Percentiles rank a stretch among this genome's conserved stretches.
Conservation (phyloP, 768 basidiomycete genomes). For the Porphyrellus cyaneotinctus region DNA sequence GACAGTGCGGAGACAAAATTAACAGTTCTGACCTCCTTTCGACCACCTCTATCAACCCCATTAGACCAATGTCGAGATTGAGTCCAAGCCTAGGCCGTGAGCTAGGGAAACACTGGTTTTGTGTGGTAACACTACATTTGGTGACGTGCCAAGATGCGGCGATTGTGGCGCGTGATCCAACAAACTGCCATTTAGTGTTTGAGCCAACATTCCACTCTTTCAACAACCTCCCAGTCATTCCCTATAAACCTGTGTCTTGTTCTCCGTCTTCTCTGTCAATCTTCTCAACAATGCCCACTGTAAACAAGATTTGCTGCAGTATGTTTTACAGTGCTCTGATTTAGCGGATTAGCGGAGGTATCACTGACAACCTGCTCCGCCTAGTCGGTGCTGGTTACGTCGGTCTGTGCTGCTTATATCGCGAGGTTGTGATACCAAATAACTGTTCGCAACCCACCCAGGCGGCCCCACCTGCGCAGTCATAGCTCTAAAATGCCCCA, state of each 20-base stretch:
- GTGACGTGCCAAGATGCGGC: no score
- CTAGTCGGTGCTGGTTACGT: slow-evolving; percentile 90
- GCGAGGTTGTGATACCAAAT: slow-evolving; percentile 5
- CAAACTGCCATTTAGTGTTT: no score
- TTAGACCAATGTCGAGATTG: no score
- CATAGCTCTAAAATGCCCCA: slow-evolving; percentile 88
- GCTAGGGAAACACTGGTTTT: no score
- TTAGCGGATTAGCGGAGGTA: neutral
- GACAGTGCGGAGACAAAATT: no score
- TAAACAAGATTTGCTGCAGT: slow-evolving; percentile 89
- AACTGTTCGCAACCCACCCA: slow-evolving; percentile 29
- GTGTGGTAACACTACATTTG: no score
- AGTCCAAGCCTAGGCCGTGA: no score
- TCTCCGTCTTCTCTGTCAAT: neutral
- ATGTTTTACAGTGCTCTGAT: slow-evolving; percentile 31
- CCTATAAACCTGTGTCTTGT: neutral
- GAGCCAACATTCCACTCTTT: neutral
- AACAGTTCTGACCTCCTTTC: no score
- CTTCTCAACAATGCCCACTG: slow-evolving; percentile 37
- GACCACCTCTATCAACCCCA: no score
- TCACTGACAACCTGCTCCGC: slow-evolving; percentile 7
- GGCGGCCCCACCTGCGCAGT: slow-evolving; percentile 96
- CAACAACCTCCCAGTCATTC: neutral
- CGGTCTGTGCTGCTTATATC: slow-evolving; percentile 46
- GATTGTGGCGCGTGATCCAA: no score